phyloP scores from a whole-genome alignment of 306 rosid genomes.

The Chamaecrista fasciculata region DNA sequence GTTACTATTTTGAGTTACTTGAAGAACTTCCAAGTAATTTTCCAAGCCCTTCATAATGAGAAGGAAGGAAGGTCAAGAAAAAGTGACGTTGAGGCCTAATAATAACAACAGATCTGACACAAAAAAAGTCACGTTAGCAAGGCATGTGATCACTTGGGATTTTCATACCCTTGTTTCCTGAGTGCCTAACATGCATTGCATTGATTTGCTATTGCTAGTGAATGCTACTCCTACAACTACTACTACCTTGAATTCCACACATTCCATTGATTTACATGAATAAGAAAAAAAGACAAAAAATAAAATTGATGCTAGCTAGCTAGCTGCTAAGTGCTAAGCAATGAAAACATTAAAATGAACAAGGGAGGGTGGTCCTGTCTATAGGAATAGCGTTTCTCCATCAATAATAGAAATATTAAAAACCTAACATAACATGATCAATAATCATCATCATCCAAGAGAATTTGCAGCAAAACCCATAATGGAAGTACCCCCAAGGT shows the following conservation, averaged over 20 bases:
- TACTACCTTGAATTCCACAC: conserved; percentile 40
- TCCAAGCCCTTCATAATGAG: no score
- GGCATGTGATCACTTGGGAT: no score
- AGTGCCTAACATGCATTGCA: conserved; percentile 34
- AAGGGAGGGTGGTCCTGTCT: conserved; percentile 44
- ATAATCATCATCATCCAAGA: conserved; percentile 37
- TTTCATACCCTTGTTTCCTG: conserved; percentile 26
- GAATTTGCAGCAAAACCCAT: conserved; percentile 33
- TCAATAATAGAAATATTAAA: conserved; percentile 19
- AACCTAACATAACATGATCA: conserved; percentile 27
- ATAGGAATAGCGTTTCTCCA: conserved; percentile 29
- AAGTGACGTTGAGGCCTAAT: no score
- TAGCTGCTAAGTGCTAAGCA: conserved; percentile 30
- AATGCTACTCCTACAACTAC: neutral
- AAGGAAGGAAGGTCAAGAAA: no score
- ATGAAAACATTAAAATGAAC: conserved; percentile 37
- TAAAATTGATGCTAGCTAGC: neutral
- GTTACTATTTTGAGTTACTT: no score
- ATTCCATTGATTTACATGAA: conserved; percentile 40
- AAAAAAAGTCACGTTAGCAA: no score
- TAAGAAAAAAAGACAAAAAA: conserved; percentile 12
- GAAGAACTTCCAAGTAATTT: no score
- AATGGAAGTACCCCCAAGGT: conserved; percentile 33
- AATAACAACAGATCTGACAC: no score
- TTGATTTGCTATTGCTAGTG: conserved; percentile 12